phyloP scores from a whole-genome alignment of 108 stramenopile genomes.

The Heterococcus sp. region DNA sequence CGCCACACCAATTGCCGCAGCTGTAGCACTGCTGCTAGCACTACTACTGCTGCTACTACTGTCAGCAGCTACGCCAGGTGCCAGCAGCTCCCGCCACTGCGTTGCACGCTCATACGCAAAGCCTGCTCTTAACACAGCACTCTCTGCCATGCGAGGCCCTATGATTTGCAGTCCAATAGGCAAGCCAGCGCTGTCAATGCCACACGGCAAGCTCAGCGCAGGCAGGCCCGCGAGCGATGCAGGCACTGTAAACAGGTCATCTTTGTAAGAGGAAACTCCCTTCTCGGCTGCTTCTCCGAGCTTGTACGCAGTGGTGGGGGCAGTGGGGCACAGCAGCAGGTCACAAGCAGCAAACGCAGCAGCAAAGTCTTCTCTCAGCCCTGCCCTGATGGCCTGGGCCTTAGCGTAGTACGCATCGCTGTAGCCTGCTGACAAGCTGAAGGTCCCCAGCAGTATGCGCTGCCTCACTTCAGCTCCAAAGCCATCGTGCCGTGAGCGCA shows the following conservation, averaged over 20 bases:
- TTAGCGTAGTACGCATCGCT: constrained; percentile 42
- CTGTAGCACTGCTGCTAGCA: too few species aligned
- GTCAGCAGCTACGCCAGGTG: too few species aligned
- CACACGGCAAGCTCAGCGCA: constrained; percentile 48
- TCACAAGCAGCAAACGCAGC: constrained; percentile 26
- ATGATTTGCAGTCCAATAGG: constrained; percentile 56
- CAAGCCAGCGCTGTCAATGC: constrained; percentile 20
- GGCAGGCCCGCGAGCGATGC: constrained; percentile 55
- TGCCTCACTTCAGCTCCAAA: constrained; percentile 53
- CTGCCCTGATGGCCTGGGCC: constrained; percentile 43
- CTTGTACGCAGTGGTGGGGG: constrained; percentile 37
- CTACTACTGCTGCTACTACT: too few species aligned
- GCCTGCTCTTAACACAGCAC: not conserved
- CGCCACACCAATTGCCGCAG: too few species aligned
- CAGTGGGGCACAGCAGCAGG: constrained; percentile 38
- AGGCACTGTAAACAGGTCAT: constrained; percentile 55
- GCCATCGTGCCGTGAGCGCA: constrained; percentile 28
- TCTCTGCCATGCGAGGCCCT: constrained; percentile 1
- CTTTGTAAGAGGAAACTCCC: constrained; percentile 26
- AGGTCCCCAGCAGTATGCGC: constrained; percentile 48
- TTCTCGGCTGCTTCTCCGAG: constrained; percentile 16
- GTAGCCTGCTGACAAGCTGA: constrained; percentile 45
- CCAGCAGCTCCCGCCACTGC: not conserved
- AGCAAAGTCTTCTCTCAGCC: constrained; percentile 29
- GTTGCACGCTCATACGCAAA: not conserved